Evolutionary conservation across 148 eudicot species (phyloP), one percentile per base, ranked within the genome.

Genomic region (Vaccinium macrocarpon): DNA sequence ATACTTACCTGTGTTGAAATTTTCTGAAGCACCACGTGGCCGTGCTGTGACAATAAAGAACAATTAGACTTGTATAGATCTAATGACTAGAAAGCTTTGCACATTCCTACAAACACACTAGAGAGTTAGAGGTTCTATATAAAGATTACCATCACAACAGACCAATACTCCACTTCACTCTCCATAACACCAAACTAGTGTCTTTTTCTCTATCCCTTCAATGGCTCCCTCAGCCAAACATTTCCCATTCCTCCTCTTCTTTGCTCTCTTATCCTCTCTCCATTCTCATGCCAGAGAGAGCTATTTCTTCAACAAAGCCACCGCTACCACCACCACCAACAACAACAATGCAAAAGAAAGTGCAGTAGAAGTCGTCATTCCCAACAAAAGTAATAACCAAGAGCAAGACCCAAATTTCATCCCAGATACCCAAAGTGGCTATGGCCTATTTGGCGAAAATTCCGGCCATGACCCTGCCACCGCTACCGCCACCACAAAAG

Each of bases 281-380:
- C 90, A 83, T 76, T 84, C 84, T 59, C 90, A 90, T 77, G 98
- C 95, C 79, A 91, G 98, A 77, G 97, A 93, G 16, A 91, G 92
- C 91, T 93, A 90, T 23, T 92, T 88, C 90, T 95, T 95, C 90
- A 92, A 88, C 91, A 92, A 95, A 79, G 85, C 87, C 82, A 81
- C 86, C 77, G 16, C 79, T 87, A 82, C 59, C 83, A 81, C 71
- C 80, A 72, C 81, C 64, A 15, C 64, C 64, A 53, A 12, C 70
- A 68, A 38, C n/a, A 84, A 62, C 21, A 83, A 78, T 78, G 85
- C 70, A 32, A 68, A 66, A 21, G 59, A 75, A 9, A 18, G 50
- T 12, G 8, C 12, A 46, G 42, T 59, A 13, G 56, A 46, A 62
- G 38, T 12, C 25, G 38, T 5, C 35, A 10, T 82, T 53, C 84